Percentiles rank a stretch among this genome's conserved stretches.
These are phyloP conservation scores for Fusarium sambucinum DNA, from an alignment of 2,329 filamentous ascomycete species.

Conservation along the genomic window DNA sequence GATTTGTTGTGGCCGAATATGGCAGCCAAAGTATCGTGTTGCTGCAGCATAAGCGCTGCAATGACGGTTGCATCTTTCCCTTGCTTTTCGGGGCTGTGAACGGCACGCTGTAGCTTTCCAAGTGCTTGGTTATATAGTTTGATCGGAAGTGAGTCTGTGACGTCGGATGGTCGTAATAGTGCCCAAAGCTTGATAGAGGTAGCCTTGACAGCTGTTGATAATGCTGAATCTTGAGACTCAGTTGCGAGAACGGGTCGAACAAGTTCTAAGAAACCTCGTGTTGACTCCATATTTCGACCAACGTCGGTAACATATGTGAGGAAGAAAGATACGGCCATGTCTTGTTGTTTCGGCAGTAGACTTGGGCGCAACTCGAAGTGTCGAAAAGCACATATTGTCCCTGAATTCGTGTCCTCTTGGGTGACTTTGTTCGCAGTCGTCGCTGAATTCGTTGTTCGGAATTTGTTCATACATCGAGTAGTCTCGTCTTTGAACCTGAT, in stretches of 20 bases:
- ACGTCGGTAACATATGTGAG: slow-evolving; percentile 30
- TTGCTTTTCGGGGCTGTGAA: neutral
- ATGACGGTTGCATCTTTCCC: slow-evolving; percentile 16
- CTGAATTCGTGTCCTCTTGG: neutral
- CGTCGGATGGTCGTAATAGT: neutral
- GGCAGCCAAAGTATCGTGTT: slow-evolving; percentile 27
- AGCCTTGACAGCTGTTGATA: slow-evolving; percentile 13
- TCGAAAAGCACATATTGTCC: neutral
- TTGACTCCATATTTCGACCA: slow-evolving; percentile 27
- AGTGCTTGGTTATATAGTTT: slow-evolving; percentile 15
- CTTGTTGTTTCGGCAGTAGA: neutral
- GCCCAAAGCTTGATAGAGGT: slow-evolving; percentile 17
- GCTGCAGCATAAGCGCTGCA: slow-evolving; percentile 25
- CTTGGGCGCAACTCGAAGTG: neutral
- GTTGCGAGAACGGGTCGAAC: slow-evolving; percentile 13
- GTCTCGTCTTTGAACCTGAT: slow-evolving; percentile 31
- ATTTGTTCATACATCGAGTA: neutral
- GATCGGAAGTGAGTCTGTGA: rapidly evolving
- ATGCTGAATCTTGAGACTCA: slow-evolving; percentile 7
- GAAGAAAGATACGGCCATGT: slow-evolving; percentile 28
- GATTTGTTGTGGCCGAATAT: slow-evolving; percentile 4
- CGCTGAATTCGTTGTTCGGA: rapidly evolving
- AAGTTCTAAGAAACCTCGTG: slow-evolving; percentile 33
- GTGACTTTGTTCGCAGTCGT: neutral
- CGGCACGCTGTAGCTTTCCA: slow-evolving; percentile 5